Percentiles rank a stretch among this genome's conserved stretches.
Evolutionary conservation across 2,329 filamentous ascomycete species (phyloP).

Genomic region (Fusarium burgessii): DNA sequence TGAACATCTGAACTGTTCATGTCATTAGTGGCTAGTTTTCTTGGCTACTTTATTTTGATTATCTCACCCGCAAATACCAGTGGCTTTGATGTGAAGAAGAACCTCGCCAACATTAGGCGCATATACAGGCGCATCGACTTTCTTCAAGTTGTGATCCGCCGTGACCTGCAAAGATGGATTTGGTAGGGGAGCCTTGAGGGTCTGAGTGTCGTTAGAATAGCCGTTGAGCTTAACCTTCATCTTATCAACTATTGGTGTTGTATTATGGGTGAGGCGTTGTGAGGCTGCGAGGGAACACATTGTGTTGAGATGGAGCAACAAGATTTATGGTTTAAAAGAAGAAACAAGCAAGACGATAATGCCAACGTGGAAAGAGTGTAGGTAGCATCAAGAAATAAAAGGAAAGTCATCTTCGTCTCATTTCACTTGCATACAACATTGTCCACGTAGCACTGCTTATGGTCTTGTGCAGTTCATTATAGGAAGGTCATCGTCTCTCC

Average conservation of each 20-base stretch:
- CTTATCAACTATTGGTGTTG: constrained; percentile 17
- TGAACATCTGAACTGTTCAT: constrained; percentile 71
- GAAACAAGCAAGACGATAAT: background rate
- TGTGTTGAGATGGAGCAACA: background rate
- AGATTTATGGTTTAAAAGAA: background rate
- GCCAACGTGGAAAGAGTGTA: background rate
- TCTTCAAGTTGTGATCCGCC: constrained; percentile 68
- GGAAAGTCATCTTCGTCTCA: background rate
- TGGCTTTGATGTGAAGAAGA: constrained; percentile 70
- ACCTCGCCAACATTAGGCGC: constrained; percentile 66
- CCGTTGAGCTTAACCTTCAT: constrained; percentile 36
- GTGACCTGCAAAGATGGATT: constrained; percentile 59
- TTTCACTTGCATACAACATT: background rate
- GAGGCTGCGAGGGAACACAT: constrained; percentile 42
- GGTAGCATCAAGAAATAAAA: background rate
- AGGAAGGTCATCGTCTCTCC: background rate
- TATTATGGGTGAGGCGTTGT: constrained; percentile 23
- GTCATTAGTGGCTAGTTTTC: constrained; percentile 1
- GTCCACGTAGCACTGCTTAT: background rate
- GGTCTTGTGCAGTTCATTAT: background rate
- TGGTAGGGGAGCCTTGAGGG: constrained; percentile 48
- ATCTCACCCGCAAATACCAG: constrained; percentile 71
- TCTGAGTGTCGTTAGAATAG: constrained; percentile 10
- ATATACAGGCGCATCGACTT: constrained; percentile 67
- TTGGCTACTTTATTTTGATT: constrained; percentile 4